Percentiles rank a stretch among this genome's conserved stretches.
These are phyloP conservation scores for Canavalia gladiata DNA, from an alignment of 306 rosid species.

Conservation along the genomic window DNA sequence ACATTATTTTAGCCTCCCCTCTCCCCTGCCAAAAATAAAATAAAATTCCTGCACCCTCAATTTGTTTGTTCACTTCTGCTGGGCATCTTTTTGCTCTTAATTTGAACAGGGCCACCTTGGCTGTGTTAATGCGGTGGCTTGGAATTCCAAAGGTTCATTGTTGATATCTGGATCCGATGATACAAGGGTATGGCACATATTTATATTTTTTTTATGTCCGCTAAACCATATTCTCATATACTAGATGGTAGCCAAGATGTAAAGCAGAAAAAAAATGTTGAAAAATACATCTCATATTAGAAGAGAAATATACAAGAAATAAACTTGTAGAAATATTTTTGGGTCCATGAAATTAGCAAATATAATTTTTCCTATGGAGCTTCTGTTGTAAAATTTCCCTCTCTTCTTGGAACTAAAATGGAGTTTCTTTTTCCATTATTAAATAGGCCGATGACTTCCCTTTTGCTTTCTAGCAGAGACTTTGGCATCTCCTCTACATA, in stretches of 20 bases:
- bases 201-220: neutral
- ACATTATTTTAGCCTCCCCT: neutral
- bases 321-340: neutral
- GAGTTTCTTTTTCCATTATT: constrained; percentile 8
- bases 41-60: neutral
- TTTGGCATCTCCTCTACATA: neutral
- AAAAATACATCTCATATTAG: constrained; percentile 1
- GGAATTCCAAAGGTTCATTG: constrained; percentile 90
- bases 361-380: neutral
- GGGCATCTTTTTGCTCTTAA: constrained; percentile 34
- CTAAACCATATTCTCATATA: constrained; percentile 8
- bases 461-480: constrained; percentile 21
- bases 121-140: constrained; percentile 92
- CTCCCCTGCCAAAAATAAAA: neutral
- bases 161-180: constrained; percentile 98
- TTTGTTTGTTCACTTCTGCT: constrained; percentile 25
- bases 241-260: constrained; percentile 2
- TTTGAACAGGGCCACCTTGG: constrained; percentile 87
- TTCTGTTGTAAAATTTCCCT: constrained; percentile 8
- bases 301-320: neutral
- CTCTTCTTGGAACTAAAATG: neutral
- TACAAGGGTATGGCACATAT: constrained; percentile 66
- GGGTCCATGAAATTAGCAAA: neutral
- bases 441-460: neutral
- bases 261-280: constrained; percentile 28